Base-by-base conservation (phyloP, 2,329 filamentous ascomycete species). In the Ophiosphaerella herpotricha region DNA sequence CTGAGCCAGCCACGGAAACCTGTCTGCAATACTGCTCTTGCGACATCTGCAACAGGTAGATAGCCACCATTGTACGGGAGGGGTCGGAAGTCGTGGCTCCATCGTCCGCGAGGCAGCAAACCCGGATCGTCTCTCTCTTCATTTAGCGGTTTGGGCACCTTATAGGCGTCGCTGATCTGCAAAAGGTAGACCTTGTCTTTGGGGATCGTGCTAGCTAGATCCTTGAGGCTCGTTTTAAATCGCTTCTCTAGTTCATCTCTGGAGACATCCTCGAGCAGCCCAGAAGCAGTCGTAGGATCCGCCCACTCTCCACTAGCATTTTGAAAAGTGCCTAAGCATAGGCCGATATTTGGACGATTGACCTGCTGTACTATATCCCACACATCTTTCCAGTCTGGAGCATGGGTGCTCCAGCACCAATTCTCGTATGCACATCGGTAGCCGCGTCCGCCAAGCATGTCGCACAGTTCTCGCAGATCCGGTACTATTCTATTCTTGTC, bases 261-360 rank as follows among this genome's bases (percentile, higher is more conserved):
- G 0, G 73, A 70, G 0, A 76, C 67, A 13, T 75, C 72, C 49
- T 86, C 82, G 1, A 85, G 70, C 2, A 84, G 60, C 0, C 88
- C 88, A 0, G 82, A 85, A 1, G 69, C 46, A 0, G 86, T 89
- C 0, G 82, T 86, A 0, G 89, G 89, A 58, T 91, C 87, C 0
- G 78, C 88, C 81, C 83, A 91, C 65, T 92, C 88, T 1, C 85
- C 82, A 0, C 87, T 88, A 0, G 83, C 86, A 2, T 82, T 86
- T 66, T 92, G 88, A 73, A 92, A 92, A 0, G 88, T 91, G 60
- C 93, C 88, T 1, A 93, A 80, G 58, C 88, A 92, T 0, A 92
- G 75, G 0, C 89, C 88, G 9, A 91, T 77, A 53, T 92, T 91
- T 0, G 79, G 76, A 2, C 85, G 73, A 57, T 89, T 74, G 2